Evolutionary conservation across 768 basidiomycete species (phyloP).

Genomic region (Agrocybe pediades): DNA sequence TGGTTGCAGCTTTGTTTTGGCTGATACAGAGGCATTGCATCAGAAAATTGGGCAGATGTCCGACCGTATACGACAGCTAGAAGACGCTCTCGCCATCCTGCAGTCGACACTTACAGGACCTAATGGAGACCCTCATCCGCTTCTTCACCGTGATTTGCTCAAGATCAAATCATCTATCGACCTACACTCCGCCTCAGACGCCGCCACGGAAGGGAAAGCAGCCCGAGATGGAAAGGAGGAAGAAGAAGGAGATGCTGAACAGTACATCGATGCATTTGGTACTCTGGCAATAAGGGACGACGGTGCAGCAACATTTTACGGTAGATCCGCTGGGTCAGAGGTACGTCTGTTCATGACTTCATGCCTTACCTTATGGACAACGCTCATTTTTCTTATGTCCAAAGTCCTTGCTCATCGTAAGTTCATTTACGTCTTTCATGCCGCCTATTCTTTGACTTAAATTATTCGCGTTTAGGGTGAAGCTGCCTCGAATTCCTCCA

Average conservation of each 20-base stretch:
- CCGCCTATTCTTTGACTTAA: constrained; percentile 1
- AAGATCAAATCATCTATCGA: constrained; percentile 72
- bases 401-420: constrained; percentile 60
- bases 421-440: constrained; percentile 16
- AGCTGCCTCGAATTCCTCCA: constrained; percentile 17
- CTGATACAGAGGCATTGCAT: constrained; percentile 71
- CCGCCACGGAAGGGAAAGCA: constrained; percentile 25
- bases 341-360: constrained; percentile 35
- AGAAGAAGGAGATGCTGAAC: constrained; percentile 41
- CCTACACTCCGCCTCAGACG: constrained; percentile 51
- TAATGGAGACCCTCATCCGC: constrained; percentile 52
- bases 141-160: constrained; percentile 60
- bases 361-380: neutral
- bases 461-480: constrained; percentile 31
- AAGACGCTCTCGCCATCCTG: constrained; percentile 62
- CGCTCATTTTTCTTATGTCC: neutral
- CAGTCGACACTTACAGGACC: constrained; percentile 46
- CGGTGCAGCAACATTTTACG: constrained; percentile 71
- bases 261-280: constrained; percentile 70
- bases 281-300: constrained; percentile 70
- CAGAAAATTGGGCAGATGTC: constrained; percentile 69
- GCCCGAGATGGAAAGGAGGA: constrained; percentile 21
- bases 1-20: constrained; percentile 60
- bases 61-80: constrained; percentile 70
- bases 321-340: constrained; percentile 73